A percentile compares a stretch with the other conserved stretches of the same genome.
Conservation (phyloP, 2,329 filamentous ascomycete genomes). For the Diaporthe ampelina region DNA sequence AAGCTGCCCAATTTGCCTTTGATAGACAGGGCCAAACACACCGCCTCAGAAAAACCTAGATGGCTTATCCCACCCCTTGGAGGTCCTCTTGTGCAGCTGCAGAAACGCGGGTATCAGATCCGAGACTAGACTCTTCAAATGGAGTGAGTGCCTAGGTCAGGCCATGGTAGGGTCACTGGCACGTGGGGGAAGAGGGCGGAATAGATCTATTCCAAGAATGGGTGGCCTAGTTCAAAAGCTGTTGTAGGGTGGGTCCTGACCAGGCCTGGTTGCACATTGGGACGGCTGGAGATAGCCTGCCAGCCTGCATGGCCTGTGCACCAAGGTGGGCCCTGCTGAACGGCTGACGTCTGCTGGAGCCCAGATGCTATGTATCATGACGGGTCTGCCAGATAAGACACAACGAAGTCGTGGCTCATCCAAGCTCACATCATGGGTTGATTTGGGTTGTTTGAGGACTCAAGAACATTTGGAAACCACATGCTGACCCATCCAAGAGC, state of each 20-base stretch:
- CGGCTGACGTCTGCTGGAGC: constrained; percentile 29
- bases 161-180: constrained; percentile 9
- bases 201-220: constrained; percentile 12
- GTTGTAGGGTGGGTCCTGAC: not conserved
- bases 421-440: not conserved
- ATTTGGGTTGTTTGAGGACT: not conserved
- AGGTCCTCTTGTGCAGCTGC: not conserved
- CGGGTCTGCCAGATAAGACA: not conserved
- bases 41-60: not conserved
- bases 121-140: constrained; percentile 2
- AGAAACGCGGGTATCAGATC: not conserved
- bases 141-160: not conserved
- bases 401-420: not conserved
- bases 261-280: not conserved
- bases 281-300: constrained; percentile 6
- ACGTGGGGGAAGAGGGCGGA: not conserved
- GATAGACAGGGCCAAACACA: not conserved
- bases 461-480: not conserved
- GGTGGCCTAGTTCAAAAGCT: not conserved
- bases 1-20: not conserved
- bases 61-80: not conserved
- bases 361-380: not conserved
- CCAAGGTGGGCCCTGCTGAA: not conserved
- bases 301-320: constrained; percentile 18
- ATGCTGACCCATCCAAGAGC: not conserved